These are phyloP conservation scores for Ophiostoma himal-ulmi DNA, from an alignment of 2,329 filamentous ascomycete species.

Conservation along the genomic window DNA sequence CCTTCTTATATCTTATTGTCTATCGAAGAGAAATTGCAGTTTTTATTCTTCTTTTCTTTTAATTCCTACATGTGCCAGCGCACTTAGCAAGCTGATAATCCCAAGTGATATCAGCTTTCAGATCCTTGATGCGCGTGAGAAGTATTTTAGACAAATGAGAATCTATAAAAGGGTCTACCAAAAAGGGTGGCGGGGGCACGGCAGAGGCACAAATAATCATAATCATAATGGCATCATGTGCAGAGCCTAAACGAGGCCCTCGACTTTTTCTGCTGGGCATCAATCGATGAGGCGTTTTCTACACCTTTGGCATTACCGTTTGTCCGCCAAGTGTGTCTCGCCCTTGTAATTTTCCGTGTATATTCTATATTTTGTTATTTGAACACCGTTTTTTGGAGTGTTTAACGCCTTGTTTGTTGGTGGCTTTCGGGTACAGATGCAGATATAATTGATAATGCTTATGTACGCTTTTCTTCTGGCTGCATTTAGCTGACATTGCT, in stretches of 20 bases:
- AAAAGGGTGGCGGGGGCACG: background rate
- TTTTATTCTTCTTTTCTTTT: background rate
- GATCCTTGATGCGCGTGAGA: background rate
- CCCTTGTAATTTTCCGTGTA: too few relatives aligned
- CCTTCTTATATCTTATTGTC: too few relatives aligned
- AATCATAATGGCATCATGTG: background rate
- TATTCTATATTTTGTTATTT: background rate
- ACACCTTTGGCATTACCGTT: background rate
- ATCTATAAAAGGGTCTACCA: background rate
- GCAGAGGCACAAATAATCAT: background rate
- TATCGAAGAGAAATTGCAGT: too few relatives aligned
- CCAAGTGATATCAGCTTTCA: background rate
- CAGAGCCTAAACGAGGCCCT: background rate
- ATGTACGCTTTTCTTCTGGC: background rate
- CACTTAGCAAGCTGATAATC: background rate
- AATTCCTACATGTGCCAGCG: background rate
- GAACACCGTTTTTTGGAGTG: background rate
- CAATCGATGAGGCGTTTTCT: slow-evolving; percentile 1
- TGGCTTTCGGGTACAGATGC: background rate
- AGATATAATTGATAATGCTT: background rate
- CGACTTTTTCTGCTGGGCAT: background rate
- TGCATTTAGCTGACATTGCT: background rate
- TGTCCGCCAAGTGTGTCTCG: too few relatives aligned
- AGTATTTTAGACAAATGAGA: background rate
- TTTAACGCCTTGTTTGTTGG: background rate